Evolutionary conservation across 225 moss, liverwort and hornwort species (phyloP), one percentile per base, ranked within the genome.

Genomic region (Antitrichia curtipendula): DNA sequence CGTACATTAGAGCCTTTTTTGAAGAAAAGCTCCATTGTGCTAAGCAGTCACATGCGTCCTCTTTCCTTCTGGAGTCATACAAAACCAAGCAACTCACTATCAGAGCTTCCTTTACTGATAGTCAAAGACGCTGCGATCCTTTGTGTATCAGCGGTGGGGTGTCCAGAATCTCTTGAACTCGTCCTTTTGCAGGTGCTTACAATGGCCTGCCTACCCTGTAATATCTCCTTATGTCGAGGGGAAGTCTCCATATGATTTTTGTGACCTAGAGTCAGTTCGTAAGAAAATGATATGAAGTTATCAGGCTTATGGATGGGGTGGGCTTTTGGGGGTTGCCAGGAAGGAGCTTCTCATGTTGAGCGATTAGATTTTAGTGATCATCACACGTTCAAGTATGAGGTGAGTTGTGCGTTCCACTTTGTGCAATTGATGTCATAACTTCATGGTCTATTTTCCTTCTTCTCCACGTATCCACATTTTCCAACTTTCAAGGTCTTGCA

Each of bases 291-390:
- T 50, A 32, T 43, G 80, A 66, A 52, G 68, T 32, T 80, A 11
- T 71, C 20, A 76, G 36, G 47, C 52, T 54, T 32, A 50, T 69
- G 64, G 38, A 80, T 82, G 73, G 12, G 68, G n/a, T 85, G 74
- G 38, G 17, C 29, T 29, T 54, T 52, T 52, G 80, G 76, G 18
- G 54, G 32, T 71, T 72, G 12, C 80, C 90, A 98, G 98, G 91
- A 93, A 93, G 96, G 96, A 49, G 89, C 93, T 89, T 84, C 77
- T 57, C 91, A 94, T 86, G 90, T 98, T 65, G 96, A 97, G 90
- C 93, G 94, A 47, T 93, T 98, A 93, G 96, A 96, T 87, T 98
- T 93, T 80, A 90, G 91, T 87, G 98, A 98, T 80, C 98, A 98
- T 87, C 95, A 95, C 88, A 82, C 75, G 5, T 97, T 98, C 80